Conservation (phyloP, 2,329 filamentous ascomycete species). For the Phyllosticta citribraziliensis region DNA sequence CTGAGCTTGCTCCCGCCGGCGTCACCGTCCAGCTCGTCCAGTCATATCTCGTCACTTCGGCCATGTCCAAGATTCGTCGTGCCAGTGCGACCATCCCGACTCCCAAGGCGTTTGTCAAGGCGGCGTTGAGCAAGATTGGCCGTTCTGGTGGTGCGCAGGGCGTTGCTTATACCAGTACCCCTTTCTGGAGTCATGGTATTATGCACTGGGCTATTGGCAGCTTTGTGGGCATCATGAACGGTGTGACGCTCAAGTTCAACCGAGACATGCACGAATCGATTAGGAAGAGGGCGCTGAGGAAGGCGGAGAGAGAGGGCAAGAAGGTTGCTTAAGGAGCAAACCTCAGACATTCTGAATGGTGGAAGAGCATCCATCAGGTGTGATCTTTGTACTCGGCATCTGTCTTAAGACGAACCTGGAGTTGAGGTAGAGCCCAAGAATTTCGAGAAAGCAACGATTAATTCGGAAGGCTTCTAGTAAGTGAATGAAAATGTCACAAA, state of each 20-base stretch:
- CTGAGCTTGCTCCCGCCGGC: constrained; percentile 70
- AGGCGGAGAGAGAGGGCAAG: constrained; percentile 73
- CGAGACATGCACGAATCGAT: constrained; percentile 72
- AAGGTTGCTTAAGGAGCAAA: constrained; percentile 31
- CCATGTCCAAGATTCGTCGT: constrained; percentile 92
- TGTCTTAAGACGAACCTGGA: too few relatives aligned
- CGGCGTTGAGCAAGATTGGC: constrained; percentile 72
- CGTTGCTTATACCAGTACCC: constrained; percentile 76
- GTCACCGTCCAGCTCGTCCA: constrained; percentile 87
- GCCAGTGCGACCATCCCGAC: constrained; percentile 69
- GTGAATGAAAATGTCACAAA: neutral
- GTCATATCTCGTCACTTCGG: constrained; percentile 85
- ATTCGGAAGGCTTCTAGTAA: neutral
- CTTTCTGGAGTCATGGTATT: constrained; percentile 84
- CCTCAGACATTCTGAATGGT: neutral
- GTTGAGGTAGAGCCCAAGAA: too few relatives aligned
- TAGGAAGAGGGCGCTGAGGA: constrained; percentile 69
- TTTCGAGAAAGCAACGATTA: neutral
- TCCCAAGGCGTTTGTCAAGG: constrained; percentile 70
- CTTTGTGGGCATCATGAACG: constrained; percentile 49
- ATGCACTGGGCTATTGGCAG: constrained; percentile 72
- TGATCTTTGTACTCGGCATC: neutral
- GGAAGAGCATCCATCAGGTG: neutral
- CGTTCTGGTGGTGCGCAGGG: constrained; percentile 65
- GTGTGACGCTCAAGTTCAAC: constrained; percentile 50